Conservation (phyloP, 2,329 filamentous ascomycete species). For the Curvularia verruculosa region DNA sequence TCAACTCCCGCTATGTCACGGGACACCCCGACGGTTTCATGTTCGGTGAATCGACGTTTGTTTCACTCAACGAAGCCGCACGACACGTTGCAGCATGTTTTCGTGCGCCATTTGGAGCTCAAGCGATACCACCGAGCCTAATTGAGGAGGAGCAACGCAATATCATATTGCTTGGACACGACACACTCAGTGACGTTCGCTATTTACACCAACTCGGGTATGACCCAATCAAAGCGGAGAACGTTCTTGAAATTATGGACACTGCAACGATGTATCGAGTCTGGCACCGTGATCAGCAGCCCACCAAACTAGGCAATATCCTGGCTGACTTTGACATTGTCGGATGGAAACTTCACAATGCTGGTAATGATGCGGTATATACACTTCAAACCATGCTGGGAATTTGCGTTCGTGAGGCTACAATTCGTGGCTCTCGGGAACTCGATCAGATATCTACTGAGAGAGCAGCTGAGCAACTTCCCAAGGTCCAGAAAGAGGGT, state of each 20-base stretch:
- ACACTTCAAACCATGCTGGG: conserved; percentile 76
- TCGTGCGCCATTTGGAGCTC: conserved; percentile 58
- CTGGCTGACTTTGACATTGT: conserved; percentile 68
- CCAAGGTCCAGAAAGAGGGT: conserved; percentile 23
- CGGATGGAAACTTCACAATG: conserved; percentile 78
- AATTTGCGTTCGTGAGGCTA: conserved; percentile 59
- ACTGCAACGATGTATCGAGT: conserved; percentile 73
- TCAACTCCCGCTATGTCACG: conserved; percentile 70
- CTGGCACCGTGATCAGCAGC: conserved; percentile 60
- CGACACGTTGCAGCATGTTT: conserved; percentile 61
- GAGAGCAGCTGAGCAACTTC: conserved; percentile 31
- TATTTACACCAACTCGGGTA: conserved; percentile 72
- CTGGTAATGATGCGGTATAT: conserved; percentile 82
- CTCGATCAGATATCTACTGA: conserved; percentile 32
- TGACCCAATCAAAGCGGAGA: conserved; percentile 59
- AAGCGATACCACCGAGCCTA: conserved; percentile 19
- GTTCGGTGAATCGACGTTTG: conserved; percentile 70
- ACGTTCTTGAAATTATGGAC: conserved; percentile 71
- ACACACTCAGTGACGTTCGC: conserved; percentile 68
- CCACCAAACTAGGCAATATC: conserved; percentile 64
- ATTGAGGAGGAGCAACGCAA: conserved; percentile 55
- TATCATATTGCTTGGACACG: conserved; percentile 81
- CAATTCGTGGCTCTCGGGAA: conserved; percentile 40
- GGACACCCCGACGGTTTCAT: conserved; percentile 77
- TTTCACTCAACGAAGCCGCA: conserved; percentile 55